Evolutionary conservation across 1,139 yeast species (phyloP), one percentile per base, ranked within the genome.

Genomic region (Saccharomycopsis hybrid): DNA sequence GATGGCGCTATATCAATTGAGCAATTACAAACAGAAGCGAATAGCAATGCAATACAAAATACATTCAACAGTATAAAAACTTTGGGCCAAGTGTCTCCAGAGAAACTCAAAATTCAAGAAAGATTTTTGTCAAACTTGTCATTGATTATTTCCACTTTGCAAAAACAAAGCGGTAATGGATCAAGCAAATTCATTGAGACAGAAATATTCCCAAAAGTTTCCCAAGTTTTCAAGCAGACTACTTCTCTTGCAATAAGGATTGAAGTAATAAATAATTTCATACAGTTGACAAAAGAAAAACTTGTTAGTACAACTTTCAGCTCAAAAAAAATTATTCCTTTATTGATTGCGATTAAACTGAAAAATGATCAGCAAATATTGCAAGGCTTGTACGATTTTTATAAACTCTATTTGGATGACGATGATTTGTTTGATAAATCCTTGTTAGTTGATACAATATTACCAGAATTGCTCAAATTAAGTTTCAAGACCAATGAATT

Each of bases 41-140:
- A 50, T 27, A 45, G 39, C 28, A 52, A 50, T 35, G 50, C 55
- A 3, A 42, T 53, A 28, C 52, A 45, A 28, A 53, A 53, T 41
- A 46, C 52, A 3, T 53, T 64, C 57, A 49, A 67, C 65, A 18
- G 49, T 60, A 40, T 52, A 59, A 41, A 60, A 56, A 13, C 58
- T 61, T 40, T 45, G 27, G 53, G 51, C 5, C 52, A 49, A 43
- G 46, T 44, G 1, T 44, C 52, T 8, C 55, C 53, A 29, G 55
- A 52, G 41, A 52, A 52, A 45, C 33, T 52, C 32, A 42, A 41
- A 7, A 52, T 52, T 9, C 55, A 52, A 35, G 55, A 52, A 39
- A 45, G 40, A 5, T 52, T 52, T 37, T 33, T 52, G 25, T 30
- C 49, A 3, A 48, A 44, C 32, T 43, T 51, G 24, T 46, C 52